phyloP scores from a whole-genome alignment of 1,284 basidiomycete species.

The Leccinum subspadiceum region DNA sequence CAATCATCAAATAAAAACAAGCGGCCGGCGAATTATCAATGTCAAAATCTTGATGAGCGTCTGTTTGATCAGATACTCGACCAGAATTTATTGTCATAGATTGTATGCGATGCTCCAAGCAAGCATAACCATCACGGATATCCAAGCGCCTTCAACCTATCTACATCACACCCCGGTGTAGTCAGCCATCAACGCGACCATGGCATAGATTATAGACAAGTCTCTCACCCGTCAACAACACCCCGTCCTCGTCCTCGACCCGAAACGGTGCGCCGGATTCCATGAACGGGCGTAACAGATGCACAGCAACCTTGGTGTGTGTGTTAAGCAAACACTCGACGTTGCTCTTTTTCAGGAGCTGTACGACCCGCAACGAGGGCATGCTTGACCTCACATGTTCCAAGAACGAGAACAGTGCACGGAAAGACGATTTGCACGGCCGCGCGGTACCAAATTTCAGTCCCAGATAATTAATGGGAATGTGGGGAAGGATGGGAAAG shows the following conservation, averaged over 20 bases:
- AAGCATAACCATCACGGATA: background rate
- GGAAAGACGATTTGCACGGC: constrained; percentile 11
- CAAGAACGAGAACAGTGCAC: constrained; percentile 16
- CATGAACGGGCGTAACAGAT: background rate
- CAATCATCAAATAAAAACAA: background rate
- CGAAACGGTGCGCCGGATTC: background rate
- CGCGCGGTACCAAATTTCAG: constrained; percentile 5
- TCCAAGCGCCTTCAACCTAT: background rate
- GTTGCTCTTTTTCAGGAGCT: constrained; percentile 18
- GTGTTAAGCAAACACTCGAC: constrained; percentile 13
- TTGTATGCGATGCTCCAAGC: background rate
- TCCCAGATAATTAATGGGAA: constrained; percentile 16
- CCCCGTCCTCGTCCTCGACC: background rate
- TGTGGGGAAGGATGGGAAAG: constrained; percentile 12
- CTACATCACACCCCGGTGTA: background rate
- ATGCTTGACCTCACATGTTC: constrained; percentile 10
- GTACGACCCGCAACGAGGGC: constrained; percentile 26
- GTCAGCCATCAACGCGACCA: background rate
- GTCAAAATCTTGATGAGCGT: background rate
- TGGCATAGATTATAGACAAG: background rate
- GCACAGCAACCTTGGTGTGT: background rate
- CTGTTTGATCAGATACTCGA: background rate
- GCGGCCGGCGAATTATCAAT: background rate
- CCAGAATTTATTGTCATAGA: background rate
- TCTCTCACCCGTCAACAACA: background rate